Base-by-base conservation (phyloP, 1,139 yeast species). In the Candida pseudocylindracea region DNA sequence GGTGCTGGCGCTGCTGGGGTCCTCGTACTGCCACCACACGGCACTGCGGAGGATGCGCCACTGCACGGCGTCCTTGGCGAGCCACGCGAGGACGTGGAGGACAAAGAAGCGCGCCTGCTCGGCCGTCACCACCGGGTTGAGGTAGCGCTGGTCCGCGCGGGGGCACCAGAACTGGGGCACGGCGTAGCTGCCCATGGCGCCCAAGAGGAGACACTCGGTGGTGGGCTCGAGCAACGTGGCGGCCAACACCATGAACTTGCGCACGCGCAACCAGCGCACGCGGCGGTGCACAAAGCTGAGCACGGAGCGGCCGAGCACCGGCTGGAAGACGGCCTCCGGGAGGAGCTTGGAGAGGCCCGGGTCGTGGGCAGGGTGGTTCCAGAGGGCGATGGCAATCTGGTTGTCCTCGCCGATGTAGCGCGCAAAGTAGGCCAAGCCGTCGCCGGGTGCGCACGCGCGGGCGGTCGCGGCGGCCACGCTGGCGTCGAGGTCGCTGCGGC, bases 391-490 rank as follows among this genome's bases (percentile, higher is more conserved):
- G 8, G 81, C 93, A 40, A 81, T 80, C 92, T 81, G 78, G 48
- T 81, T 81, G 50, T 81, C 95, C 46, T 81, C 95, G 3, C 93
- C 93, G 45, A 83, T 81, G 48, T 74, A 83, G 37, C 72, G 58
- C 8, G 93, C 71, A 50, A 83, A 81, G 38, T 71, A 67, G 36
- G 70, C 62, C 34, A 83, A 58, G 6, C 58, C 46, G 35, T 58
- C 54, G 0, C 93, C 91, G 1, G 55, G 48, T 7, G 42, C 38
- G 24, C 53, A 48, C 9, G 38, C 32, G 10, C 38, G 35, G 29
- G 35, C 32, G 0, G 60, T 53, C 13, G 55, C 54, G 29, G 37
- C 52, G 31, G 54, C 45, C n/a, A 74, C 81, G 0, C 91, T 72
- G 15, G 40, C 42, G 48, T 79, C 91, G 30, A 81, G 51, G 35